A percentile compares a stretch with the other conserved stretches of the same genome.
Conservation (phyloP, 169 alveolate species). For the Plasmodium inui region DNA sequence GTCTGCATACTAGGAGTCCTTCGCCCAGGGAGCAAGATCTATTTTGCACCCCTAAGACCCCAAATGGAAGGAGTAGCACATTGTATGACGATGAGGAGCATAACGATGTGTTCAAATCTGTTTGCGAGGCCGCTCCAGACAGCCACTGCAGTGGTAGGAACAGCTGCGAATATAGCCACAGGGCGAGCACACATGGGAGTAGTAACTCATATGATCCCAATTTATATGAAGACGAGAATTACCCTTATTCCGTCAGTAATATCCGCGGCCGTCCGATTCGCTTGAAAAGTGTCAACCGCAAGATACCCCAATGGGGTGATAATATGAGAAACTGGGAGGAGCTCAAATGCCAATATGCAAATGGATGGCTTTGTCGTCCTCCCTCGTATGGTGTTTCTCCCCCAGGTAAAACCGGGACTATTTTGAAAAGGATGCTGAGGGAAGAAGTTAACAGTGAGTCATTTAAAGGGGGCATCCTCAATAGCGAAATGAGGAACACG, state of each 20-base stretch:
- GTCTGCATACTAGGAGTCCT: neutral
- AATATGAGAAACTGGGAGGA: neutral
- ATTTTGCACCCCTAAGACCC: neutral
- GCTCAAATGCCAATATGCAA: neutral
- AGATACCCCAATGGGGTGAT: neutral
- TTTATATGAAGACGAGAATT: neutral
- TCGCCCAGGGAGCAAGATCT: neutral
- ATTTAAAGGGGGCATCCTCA: neutral
- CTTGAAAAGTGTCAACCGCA: no score
- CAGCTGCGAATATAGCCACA: neutral
- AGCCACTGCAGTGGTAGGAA: neutral
- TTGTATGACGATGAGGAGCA: neutral
- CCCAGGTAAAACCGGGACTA: neutral
- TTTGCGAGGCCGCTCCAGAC: neutral
- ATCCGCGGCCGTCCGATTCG: neutral
- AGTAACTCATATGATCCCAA: neutral
- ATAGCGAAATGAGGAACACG: neutral
- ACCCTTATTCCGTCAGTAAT: neutral
- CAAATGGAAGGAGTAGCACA: neutral
- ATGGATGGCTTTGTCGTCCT: neutral
- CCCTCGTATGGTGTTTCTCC: neutral
- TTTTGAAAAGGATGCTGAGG: constrained; percentile 36
- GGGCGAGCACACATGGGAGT: neutral
- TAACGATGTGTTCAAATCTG: constrained; percentile 5
- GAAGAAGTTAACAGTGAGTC: constrained; percentile 30